Conservation (phyloP, 345 rosid species). For the Syzygium jambos region DNA sequence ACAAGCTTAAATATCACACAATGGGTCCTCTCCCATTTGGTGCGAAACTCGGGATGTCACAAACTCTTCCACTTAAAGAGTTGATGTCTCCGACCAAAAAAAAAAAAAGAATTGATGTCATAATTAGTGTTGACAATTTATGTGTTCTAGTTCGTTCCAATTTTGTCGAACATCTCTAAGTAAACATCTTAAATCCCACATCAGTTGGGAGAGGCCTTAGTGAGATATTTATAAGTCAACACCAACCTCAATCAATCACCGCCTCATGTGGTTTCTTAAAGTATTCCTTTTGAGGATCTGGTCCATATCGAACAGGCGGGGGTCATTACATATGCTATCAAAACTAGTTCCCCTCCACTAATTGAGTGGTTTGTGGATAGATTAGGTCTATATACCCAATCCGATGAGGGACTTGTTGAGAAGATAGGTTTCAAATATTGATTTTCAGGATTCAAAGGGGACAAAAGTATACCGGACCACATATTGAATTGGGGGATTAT, state of each 20-base stretch:
- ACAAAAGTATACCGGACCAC: accelerated
- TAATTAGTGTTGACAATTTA: too few species aligned
- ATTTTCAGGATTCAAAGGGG: background rate
- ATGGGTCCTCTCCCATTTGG: accelerated
- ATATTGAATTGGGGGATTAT: background rate
- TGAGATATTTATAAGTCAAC: too few species aligned
- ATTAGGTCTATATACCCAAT: too few species aligned
- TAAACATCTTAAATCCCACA: background rate
- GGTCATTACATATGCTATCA: background rate
- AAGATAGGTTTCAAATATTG: too few species aligned
- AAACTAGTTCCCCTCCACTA: background rate
- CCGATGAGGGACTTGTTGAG: accelerated
- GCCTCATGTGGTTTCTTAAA: background rate
- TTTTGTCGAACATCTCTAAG: background rate
- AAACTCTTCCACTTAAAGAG: background rate
- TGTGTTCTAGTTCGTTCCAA: accelerated
- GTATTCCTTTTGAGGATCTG: background rate
- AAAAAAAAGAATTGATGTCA: too few species aligned
- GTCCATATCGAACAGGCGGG: background rate
- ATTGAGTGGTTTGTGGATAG: background rate
- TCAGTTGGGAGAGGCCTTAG: background rate
- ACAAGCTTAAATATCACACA: background rate
- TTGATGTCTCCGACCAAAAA: accelerated
- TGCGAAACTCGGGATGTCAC: too few species aligned
- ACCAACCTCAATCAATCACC: background rate